Evolutionary conservation across 2,329 filamentous ascomycete genomes (phyloP).

Genomic region (Dactylellina cionopaga): DNA sequence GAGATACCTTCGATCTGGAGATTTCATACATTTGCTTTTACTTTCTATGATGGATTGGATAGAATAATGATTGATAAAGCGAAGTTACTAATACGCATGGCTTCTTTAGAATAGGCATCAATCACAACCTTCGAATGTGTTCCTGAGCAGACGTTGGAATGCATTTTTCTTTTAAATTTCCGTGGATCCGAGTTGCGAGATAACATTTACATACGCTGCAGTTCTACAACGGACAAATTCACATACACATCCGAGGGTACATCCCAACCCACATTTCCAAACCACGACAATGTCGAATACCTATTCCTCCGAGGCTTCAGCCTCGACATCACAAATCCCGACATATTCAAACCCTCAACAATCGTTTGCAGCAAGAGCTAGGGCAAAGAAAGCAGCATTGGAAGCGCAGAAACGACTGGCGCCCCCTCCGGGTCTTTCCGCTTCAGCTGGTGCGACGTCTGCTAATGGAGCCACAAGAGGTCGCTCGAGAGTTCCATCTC

Average conservation of each 20-base stretch:
- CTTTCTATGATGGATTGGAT: not conserved
- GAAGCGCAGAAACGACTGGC: conserved; percentile 27
- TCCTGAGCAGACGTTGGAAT: conserved; percentile 49
- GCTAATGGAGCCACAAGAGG: not conserved
- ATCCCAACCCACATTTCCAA: conserved; percentile 1
- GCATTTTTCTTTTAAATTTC: conserved; percentile 29
- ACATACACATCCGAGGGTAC: not conserved
- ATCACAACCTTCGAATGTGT: conserved; percentile 26
- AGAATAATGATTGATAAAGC: not conserved
- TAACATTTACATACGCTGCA: conserved; percentile 30
- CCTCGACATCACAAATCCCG: conserved; percentile 45
- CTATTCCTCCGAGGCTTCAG: conserved; percentile 25
- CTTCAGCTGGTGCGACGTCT: conserved; percentile 4
- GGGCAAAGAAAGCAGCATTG: conserved; percentile 37
- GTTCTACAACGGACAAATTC: not conserved
- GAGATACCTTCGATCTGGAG: too few species aligned
- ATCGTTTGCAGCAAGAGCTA: conserved; percentile 35
- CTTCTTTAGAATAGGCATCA: not conserved
- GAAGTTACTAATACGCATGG: not conserved
- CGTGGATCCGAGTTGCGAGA: conserved; percentile 48
- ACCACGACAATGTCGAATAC: conserved; percentile 32
- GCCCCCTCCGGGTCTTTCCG: conserved; percentile 34
- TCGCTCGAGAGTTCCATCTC: conserved; percentile 30
- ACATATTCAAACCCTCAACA: conserved; percentile 20
- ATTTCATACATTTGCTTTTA: too few species aligned